phyloP scores from a whole-genome alignment of 305 asterid genomes.

The Lippia alba region DNA sequence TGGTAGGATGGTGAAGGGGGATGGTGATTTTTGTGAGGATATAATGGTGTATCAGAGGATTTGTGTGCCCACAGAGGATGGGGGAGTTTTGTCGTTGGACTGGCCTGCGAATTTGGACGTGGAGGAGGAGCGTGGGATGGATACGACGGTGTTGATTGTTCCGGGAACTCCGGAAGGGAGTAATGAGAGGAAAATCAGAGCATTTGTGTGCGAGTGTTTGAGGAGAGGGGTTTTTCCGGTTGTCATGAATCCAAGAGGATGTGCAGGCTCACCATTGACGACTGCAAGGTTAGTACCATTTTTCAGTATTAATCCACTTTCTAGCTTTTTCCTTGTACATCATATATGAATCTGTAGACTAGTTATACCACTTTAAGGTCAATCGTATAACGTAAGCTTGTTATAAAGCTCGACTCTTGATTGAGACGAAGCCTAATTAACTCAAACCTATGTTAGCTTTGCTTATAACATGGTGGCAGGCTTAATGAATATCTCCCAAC shows the following conservation, averaged over 20 bases:
- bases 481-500: constrained; percentile 3
- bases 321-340: neutral
- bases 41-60: constrained; percentile 86
- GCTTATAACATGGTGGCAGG: neutral
- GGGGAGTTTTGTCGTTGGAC: constrained; percentile 90
- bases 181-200: constrained; percentile 56
- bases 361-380: neutral
- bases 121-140: constrained; percentile 86
- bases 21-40: constrained; percentile 44
- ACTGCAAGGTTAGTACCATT: constrained; percentile 69
- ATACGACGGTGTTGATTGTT: constrained; percentile 79
- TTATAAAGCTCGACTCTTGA: neutral
- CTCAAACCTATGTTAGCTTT: constrained; percentile 11
- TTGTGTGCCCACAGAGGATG: constrained; percentile 74
- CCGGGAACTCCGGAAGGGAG: constrained; percentile 94
- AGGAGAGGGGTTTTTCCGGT: constrained; percentile 83
- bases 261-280: constrained; percentile 92
- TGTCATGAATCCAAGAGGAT: constrained; percentile 99
- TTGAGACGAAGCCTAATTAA: constrained; percentile 1
- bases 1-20: constrained; percentile 58
- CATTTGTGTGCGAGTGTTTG: constrained; percentile 72
- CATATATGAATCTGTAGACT: neutral
- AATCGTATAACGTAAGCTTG: constrained; percentile 4
- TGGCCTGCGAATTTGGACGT: constrained; percentile 88
- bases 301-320: neutral